These are phyloP conservation scores for Apiotrichum porosum DNA, from an alignment of 1,284 basidiomycete species.

Conservation along the genomic window DNA sequence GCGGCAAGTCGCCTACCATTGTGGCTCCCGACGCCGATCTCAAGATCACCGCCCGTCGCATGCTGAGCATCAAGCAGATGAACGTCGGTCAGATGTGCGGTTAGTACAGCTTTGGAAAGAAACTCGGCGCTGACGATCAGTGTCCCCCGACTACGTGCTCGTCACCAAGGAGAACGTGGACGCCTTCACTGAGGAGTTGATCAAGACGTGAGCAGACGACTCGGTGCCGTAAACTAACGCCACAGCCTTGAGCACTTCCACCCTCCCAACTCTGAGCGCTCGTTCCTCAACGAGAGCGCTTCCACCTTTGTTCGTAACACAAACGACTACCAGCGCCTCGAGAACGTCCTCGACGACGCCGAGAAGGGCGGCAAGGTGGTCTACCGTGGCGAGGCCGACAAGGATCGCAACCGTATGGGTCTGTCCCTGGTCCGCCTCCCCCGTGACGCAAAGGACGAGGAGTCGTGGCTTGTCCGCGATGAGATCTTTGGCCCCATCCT, in stretches of 20 bases:
- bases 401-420: conserved; percentile 47
- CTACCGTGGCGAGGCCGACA: conserved; percentile 64
- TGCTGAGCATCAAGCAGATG: conserved; percentile 73
- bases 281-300: conserved; percentile 47
- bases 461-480: conserved; percentile 66
- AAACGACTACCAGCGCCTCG: conserved; percentile 60
- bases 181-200: conserved; percentile 59
- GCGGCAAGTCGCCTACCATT: conserved; percentile 79
- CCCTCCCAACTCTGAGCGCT: conserved; percentile 48
- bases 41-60: conserved; percentile 43
- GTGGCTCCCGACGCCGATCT: conserved; percentile 60
- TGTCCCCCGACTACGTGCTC: conserved; percentile 68
- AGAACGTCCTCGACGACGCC: conserved; percentile 60
- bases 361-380: conserved; percentile 60
- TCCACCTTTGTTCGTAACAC: conserved; percentile 55
- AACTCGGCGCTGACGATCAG: no score
- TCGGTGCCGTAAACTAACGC: not conserved
- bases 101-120: conserved; percentile 14
- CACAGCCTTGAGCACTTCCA: conserved; percentile 37
- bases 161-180: conserved; percentile 62
- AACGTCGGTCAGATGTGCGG: conserved; percentile 63
- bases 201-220: conserved; percentile 53
- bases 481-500: conserved; percentile 69
- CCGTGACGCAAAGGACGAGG: conserved; percentile 56
- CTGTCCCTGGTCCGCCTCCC: conserved; percentile 52